Conservation (phyloP, 2,329 filamentous ascomycete genomes). For the Exophiala mesophila region DNA sequence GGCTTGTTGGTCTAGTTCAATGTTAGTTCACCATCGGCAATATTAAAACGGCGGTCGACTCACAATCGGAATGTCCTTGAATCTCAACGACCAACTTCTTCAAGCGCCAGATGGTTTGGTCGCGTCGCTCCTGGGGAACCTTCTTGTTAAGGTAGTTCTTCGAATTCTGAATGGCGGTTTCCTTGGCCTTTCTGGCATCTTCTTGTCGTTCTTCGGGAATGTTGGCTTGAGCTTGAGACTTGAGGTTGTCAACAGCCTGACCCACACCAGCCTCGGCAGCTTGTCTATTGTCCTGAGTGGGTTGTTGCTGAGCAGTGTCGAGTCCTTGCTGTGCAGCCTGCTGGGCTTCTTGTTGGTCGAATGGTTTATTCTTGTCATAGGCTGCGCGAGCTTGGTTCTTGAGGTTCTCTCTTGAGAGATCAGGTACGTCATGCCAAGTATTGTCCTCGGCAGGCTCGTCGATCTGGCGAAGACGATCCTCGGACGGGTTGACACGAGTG, state of each 20-base stretch:
- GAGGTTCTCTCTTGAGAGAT: constrained; percentile 65
- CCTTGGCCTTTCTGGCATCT: constrained; percentile 32
- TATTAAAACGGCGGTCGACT: no score
- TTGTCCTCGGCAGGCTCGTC: constrained; percentile 85
- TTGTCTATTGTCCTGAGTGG: constrained; percentile 22
- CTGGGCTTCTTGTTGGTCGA: constrained; percentile 55
- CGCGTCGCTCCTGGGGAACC: constrained; percentile 85
- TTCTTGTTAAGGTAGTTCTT: constrained; percentile 78
- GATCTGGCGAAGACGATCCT: constrained; percentile 71
- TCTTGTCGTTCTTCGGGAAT: constrained; percentile 58
- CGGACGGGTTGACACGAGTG: constrained; percentile 66
- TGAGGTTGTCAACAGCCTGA: constrained; percentile 37
- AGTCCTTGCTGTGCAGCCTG: constrained; percentile 55
- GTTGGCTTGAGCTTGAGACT: constrained; percentile 58
- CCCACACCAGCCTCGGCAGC: constrained; percentile 34
- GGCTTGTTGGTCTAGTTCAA: constrained; percentile 65
- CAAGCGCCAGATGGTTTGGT: constrained; percentile 84
- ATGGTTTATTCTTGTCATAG: constrained; percentile 53
- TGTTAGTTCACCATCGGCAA: no score
- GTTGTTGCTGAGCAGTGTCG: constrained; percentile 49
- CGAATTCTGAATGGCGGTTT: constrained; percentile 44
- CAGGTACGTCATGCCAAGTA: constrained; percentile 83
- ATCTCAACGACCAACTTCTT: constrained; percentile 99
- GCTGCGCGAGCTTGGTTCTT: constrained; percentile 62
- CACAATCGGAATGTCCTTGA: constrained; percentile 87